A percentile compares a stretch with the other conserved stretches of the same genome.
Conservation (phyloP, 2,329 filamentous ascomycete genomes). For the Lasiodiplodia gonubiensis region DNA sequence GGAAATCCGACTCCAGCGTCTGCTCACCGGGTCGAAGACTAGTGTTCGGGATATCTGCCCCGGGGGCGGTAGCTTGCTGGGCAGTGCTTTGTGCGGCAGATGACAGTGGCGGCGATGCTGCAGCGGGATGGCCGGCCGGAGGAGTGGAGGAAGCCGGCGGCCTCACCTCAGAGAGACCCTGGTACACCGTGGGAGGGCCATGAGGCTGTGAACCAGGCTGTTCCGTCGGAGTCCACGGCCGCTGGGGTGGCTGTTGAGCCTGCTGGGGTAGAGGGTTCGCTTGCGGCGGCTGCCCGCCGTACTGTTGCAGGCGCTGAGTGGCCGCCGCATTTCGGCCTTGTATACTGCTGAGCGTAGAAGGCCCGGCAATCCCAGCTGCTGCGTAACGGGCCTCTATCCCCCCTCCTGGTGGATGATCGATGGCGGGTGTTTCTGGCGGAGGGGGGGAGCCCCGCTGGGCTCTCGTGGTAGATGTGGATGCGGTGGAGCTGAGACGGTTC, state of each 20-base stretch:
- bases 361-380: conserved; percentile 86
- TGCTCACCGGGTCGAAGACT: conserved; percentile 50
- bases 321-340: conserved; percentile 79
- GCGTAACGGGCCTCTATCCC: conserved; percentile 93
- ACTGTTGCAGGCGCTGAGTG: conserved; percentile 79
- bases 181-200: conserved; percentile 89
- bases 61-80: conserved; percentile 47
- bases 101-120: conserved; percentile 40
- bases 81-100: conserved; percentile 41
- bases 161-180: conserved; percentile 75
- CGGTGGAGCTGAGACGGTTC: conserved; percentile 75
- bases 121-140: conserved; percentile 23
- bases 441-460: conserved; percentile 92
- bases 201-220: conserved; percentile 83
- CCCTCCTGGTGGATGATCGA: conserved; percentile 70
- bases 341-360: conserved; percentile 78
- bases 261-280: conserved; percentile 53
- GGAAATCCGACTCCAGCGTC: conserved; percentile 84
- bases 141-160: conserved; percentile 33
- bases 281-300: conserved; percentile 55
- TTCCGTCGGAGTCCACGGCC: conserved; percentile 96
- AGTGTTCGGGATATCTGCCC: neutral
- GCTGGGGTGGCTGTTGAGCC: conserved; percentile 52
- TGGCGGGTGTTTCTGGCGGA: conserved; percentile 88
- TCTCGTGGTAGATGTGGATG: conserved; percentile 90